A percentile compares a stretch with the other conserved stretches of the same genome.
Conservation (phyloP, 768 basidiomycete genomes). For the Filobasidium wieringae region DNA sequence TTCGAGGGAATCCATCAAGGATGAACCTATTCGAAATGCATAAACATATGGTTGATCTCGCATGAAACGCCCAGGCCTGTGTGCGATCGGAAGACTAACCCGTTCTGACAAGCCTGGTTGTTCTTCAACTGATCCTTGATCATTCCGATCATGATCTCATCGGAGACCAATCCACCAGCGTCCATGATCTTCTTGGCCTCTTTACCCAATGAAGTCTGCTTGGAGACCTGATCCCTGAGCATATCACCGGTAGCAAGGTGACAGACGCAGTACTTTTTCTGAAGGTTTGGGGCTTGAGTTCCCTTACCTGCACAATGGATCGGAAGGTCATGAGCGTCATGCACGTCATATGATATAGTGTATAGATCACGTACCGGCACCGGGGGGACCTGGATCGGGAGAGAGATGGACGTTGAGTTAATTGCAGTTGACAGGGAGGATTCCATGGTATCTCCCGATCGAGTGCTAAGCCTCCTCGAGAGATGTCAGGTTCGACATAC, state of each 20-base stretch:
- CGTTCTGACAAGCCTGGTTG: constrained; percentile 86
- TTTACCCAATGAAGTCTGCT: constrained; percentile 75
- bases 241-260: constrained; percentile 98
- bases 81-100: constrained; percentile 49
- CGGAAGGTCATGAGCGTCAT: neutral
- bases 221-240: constrained; percentile 82
- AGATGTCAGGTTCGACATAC: constrained; percentile 32
- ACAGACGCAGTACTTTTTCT: constrained; percentile 86
- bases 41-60: too few species aligned
- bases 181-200: constrained; percentile 98
- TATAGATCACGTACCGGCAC: constrained; percentile 60
- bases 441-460: neutral
- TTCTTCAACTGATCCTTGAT: constrained; percentile 89
- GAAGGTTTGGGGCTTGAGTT: constrained; percentile 89
- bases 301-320: constrained; percentile 66
- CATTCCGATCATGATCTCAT: constrained; percentile 96
- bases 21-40: constrained; percentile 74
- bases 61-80: too few species aligned
- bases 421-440: too few species aligned
- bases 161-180: constrained; percentile 80
- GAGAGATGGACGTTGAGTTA: too few species aligned
- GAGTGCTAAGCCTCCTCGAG: neutral
- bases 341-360: neutral
- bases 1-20: constrained; percentile 97
- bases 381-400: constrained; percentile 52